Evolutionary conservation across 208 protist species (phyloP), one percentile per base, ranked within the genome.

Genomic region (Strigomonas galati): DNA sequence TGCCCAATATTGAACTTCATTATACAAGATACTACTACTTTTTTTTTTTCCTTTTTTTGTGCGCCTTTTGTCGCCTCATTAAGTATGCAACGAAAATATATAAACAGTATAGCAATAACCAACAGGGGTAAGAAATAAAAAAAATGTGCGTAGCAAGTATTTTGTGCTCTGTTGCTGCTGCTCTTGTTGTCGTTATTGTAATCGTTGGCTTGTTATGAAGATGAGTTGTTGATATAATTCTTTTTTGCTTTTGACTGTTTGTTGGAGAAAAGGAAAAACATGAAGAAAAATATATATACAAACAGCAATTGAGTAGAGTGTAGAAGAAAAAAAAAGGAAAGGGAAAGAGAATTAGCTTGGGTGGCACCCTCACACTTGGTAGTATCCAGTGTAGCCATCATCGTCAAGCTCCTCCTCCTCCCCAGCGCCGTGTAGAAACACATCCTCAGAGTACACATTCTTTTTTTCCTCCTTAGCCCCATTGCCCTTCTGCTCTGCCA

Each of bases 331-430:
- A 51, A 57, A 52, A 53, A 71, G 56, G 0, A 64, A 56, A 12
- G 44, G 5, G 56, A 43, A 55, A 65, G n/a, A 66, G 56, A 26
- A 35, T 56, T 3, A 23, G 43, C 31, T 40, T 61, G n/a, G n/a
- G n/a, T n/a, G n/a, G n/a, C n/a, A n/a, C 0, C 31, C 58, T 6
- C 69, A 61, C 51, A 66, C 52, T 26, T 74, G 72, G 56, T 84
- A 69, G 58, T 82, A 78, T 23, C 72, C 74, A 15, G 80, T 81
- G 71, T 82, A 84, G 23, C 79, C 81, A 26, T 77, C 78, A 12
- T 82, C 78, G 17, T 68, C 75, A 2, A 79, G 70, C 48, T 76
- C 61, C 69, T 85, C 81, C 60, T 85, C 72, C 56, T 69, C 71
- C 49, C 58, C 49, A 7, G 37, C 65, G 19, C 73, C 71, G 6